Evolutionary conservation across 1,139 yeast species (phyloP), one percentile per base, ranked within the genome.

Genomic region (Groenewaldozyma auringiensis): DNA sequence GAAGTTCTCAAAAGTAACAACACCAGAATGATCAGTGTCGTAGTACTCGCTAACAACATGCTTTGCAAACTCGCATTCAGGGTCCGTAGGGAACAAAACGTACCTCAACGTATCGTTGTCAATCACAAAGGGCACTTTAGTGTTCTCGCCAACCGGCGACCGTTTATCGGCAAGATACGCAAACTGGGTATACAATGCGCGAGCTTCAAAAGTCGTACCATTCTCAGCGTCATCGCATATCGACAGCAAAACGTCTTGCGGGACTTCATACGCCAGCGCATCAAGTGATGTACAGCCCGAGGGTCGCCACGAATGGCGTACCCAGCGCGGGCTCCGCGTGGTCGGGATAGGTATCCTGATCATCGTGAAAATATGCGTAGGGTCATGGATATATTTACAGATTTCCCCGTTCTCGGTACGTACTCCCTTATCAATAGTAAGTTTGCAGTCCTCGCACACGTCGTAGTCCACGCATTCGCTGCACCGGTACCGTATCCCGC

Each of bases 401-500:
- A 29, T 21, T 9, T 42, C 46, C 37, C 55, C 57, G 44, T 67
- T 64, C 22, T 63, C 43, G 44, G 63, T 67, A 43, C 63, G 66
- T 2, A 50, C 58, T 45, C 67, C 63, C 35, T 61, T 6, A 11
- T 25, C 29, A 25, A 29, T 29, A 11, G 43, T 64, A 48, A 11
- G 13, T 9, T 35, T 14, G 25, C 67, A 63, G 11, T 42, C 47
- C 38, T 56, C 57, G 44, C 67, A 63, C 22, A 64, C 44, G 45
- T 64, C 67, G 33, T 56, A 56, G 43, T 64, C 67, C 2, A 50
- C 58, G 46, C 67, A 64, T 35, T 61, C 59, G 6, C 56, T 50
- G 45, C 67, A 64, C 31, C 56, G 58, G 43, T 52, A 62, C 17
- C 67, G 48, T 8, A 45, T 44, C 11, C 67, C 67, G 21, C 49